These are phyloP conservation scores for Zea luxurians DNA, from an alignment of 176 grass and related monocot species.

Conservation along the genomic window DNA sequence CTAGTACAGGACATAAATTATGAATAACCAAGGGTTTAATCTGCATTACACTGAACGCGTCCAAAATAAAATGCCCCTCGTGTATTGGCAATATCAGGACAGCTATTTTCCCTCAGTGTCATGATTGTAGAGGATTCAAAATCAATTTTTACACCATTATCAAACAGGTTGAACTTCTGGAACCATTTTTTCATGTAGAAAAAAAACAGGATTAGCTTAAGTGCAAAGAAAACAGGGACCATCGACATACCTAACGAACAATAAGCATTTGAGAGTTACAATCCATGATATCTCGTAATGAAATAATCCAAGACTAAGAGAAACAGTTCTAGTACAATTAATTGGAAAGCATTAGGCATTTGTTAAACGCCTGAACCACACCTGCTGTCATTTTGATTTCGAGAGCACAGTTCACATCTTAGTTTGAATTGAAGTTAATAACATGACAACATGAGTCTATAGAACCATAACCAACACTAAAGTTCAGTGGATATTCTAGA, in stretches of 20 bases:
- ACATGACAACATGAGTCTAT: not conserved
- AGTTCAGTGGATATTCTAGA: not conserved
- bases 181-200: constrained; percentile 17
- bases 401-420: not conserved
- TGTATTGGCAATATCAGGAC: not conserved
- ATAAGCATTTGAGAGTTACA: not conserved
- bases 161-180: not conserved
- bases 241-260: constrained; percentile 1
- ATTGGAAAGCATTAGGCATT: not conserved
- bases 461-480: constrained; percentile 8
- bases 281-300: not conserved
- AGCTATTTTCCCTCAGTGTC: constrained; percentile 7
- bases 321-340: constrained; percentile 32
- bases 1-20: constrained; percentile 20
- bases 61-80: not conserved
- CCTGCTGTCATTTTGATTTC: not conserved
- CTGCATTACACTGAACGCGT: constrained; percentile 24
- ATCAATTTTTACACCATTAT: constrained; percentile 15
- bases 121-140: not conserved
- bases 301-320: not conserved
- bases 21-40: constrained; percentile 24
- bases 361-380: not conserved
- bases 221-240: not conserved
- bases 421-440: not conserved
- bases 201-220: constrained; percentile 24